These are phyloP conservation scores for Rachicladosporium sp. DNA, from an alignment of 2,329 filamentous ascomycete genomes.

Conservation along the genomic window DNA sequence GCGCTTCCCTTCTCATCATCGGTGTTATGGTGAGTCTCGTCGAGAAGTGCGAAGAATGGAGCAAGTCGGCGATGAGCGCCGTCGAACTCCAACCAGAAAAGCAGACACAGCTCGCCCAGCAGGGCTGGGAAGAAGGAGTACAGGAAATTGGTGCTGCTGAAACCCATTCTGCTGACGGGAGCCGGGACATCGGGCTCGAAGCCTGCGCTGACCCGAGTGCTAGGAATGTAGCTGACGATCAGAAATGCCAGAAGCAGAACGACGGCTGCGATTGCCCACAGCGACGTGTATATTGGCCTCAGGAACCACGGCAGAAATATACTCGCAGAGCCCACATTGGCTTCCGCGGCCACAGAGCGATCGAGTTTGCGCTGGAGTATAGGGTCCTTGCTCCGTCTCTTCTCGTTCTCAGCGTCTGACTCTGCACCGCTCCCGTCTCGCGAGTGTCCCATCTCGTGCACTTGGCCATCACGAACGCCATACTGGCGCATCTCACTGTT, in stretches of 20 bases:
- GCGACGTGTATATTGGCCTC: slow-evolving; percentile 50
- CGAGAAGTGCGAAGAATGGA: slow-evolving; percentile 53
- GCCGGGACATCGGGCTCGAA: slow-evolving; percentile 57
- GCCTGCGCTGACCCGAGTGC: slow-evolving; percentile 51
- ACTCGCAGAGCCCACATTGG: slow-evolving; percentile 6
- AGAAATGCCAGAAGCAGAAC: slow-evolving; percentile 58
- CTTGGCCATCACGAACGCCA: slow-evolving; percentile 47
- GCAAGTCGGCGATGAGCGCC: slow-evolving; percentile 52
- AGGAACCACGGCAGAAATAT: slow-evolving; percentile 57
- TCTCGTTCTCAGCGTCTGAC: slow-evolving; percentile 37
- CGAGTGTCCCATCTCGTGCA: slow-evolving; percentile 27
- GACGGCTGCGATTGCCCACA: slow-evolving; percentile 48
- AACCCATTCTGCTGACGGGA: slow-evolving; percentile 39
- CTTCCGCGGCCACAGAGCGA: slow-evolving; percentile 5
- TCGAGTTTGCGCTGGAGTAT: slow-evolving; percentile 12
- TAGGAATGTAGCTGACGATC: slow-evolving; percentile 61
- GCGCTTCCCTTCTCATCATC: slow-evolving; percentile 26
- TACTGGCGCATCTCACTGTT: slow-evolving; percentile 40
- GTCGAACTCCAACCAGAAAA: slow-evolving; percentile 56
- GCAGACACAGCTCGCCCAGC: slow-evolving; percentile 54
- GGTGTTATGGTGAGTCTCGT: background rate
- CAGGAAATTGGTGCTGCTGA: slow-evolving; percentile 78
- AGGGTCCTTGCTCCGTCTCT: slow-evolving; percentile 34
- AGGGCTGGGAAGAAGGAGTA: slow-evolving; percentile 65
- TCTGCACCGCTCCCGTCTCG: slow-evolving; percentile 8